Conservation (phyloP, 345 rosid genomes). For the Brassica cretica region DNA sequence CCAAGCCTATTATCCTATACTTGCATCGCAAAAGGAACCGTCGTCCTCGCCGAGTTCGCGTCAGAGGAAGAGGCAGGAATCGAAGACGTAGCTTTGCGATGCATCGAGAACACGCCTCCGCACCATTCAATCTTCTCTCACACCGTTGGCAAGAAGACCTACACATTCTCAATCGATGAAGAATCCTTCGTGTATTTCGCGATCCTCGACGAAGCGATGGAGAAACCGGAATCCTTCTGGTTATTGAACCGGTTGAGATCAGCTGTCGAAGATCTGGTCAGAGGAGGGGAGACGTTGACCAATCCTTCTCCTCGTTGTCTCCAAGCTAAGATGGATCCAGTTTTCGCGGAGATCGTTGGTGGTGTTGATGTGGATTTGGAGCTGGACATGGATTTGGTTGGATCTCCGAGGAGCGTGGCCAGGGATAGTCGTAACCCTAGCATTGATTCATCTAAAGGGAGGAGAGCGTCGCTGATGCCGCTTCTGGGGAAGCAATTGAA, state of each 20-base stretch:
- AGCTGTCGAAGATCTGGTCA: slow-evolving; percentile 46
- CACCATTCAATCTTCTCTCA: slow-evolving; percentile 76
- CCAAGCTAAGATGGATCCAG: slow-evolving; percentile 52
- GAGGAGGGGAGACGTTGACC: slow-evolving; percentile 39
- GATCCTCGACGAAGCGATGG: slow-evolving; percentile 48
- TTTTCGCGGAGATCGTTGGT: slow-evolving; percentile 54
- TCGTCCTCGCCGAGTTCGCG: slow-evolving; percentile 61
- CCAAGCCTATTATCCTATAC: slow-evolving; percentile 57
- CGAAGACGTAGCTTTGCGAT: slow-evolving; percentile 51
- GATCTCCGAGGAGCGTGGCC: slow-evolving; percentile 36
- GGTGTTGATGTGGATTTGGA: slow-evolving; percentile 50
- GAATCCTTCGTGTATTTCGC: slow-evolving; percentile 60
- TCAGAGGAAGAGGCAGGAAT: slow-evolving; percentile 59
- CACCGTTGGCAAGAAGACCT: slow-evolving; percentile 52
- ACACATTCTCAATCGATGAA: slow-evolving; percentile 61
- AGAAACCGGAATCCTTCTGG: slow-evolving; percentile 51
- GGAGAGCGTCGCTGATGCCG: slow-evolving; percentile 46
- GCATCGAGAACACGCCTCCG: slow-evolving; percentile 68
- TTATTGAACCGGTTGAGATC: slow-evolving; percentile 56
- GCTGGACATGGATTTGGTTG: slow-evolving; percentile 48
- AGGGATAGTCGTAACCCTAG: slow-evolving; percentile 48
- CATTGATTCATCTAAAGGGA: slow-evolving; percentile 50
- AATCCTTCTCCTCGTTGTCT: slow-evolving; percentile 45
- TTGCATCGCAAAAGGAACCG: slow-evolving; percentile 66
- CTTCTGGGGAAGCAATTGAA: slow-evolving; percentile 54